These are phyloP conservation scores for Akanthomyces uredinophilus DNA, from an alignment of 2,329 filamentous ascomycete genomes.

Conservation along the genomic window DNA sequence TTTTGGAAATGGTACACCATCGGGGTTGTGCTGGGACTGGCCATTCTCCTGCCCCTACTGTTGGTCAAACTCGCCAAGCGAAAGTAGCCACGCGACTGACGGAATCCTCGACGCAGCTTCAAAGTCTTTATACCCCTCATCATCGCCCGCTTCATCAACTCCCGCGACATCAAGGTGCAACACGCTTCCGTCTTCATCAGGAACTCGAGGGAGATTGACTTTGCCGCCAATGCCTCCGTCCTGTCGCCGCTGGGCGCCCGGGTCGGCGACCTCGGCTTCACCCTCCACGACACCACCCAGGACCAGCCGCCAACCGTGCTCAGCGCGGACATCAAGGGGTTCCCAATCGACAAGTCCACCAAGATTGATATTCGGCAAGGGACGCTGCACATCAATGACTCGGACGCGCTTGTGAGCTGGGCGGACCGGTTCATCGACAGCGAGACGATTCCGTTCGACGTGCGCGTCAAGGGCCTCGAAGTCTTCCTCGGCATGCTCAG, in stretches of 20 bases:
- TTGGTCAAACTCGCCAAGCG: constrained; percentile 10
- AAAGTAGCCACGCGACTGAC: not conserved
- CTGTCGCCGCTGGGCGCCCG: not conserved
- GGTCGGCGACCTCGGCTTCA: constrained; percentile 7
- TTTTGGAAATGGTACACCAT: not conserved
- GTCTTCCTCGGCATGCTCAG: constrained; percentile 1
- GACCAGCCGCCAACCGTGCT: not conserved
- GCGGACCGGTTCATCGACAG: constrained; percentile 4
- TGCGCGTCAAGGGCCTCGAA: not conserved
- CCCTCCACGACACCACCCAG: not conserved
- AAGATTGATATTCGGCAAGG: not conserved
- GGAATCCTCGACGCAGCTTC: not conserved
- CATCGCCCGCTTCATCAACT: constrained; percentile 6
- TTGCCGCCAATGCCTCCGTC: constrained; percentile 1
- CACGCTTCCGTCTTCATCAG: not conserved
- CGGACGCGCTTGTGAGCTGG: not conserved
- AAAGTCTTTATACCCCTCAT: constrained; percentile 7
- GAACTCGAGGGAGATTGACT: not conserved
- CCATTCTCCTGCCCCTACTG: constrained; percentile 1
- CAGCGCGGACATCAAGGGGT: not conserved
- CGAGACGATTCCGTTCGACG: not conserved
- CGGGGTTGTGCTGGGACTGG: not conserved
- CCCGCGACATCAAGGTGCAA: not conserved
- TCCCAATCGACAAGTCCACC: not conserved
- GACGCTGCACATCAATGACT: not conserved